Evolutionary conservation across 1,139 yeast species (phyloP), one percentile per base, ranked within the genome.

Genomic region (Candida anutae): DNA sequence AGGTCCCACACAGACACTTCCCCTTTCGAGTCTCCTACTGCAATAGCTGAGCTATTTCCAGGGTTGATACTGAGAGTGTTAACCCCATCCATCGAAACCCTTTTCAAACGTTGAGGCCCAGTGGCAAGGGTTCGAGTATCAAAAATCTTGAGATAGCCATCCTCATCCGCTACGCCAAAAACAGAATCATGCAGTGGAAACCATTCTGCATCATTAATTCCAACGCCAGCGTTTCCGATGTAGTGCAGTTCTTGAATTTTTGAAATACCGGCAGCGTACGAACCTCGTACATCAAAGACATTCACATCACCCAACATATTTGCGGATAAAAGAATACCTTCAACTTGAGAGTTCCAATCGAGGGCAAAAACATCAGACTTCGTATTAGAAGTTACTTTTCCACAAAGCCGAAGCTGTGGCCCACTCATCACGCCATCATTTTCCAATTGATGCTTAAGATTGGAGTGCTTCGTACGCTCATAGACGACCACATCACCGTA

Each of bases 11-110:
- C 44, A 27, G 62, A 62, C 2, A 84, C 49, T 0, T 34, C 37
- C 2, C 93, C 93, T n/a, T 50, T 47, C 5, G 74, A 64, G 33
- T 79, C 81, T 2, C 93, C 96, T 0, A 87, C 67, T 2, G 85
- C 87, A 11, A 82, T 42, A 21, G 74, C 61, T 38, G 46, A 40
- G 33, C 65, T 66, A 39, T 76, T 72, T 1, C 58, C 57, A 0
- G 74, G 74, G 47, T 78, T 83, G 44, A 82, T 68, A 23, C 79
- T 68, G 6, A 88, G 49, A 4, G 81, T 58, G 49, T 87, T 85
- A 24, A 84, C 61, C 2, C 83, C 79, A 11, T 47, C 53, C 1
- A 46, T 32, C 24, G 69, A 69, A 5, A 59, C 55, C 19, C 50
- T 42, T 15, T 52, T 41, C 26, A 50, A 37, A 6, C 48, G 40